These are phyloP conservation scores for Pyricularia sp. DNA, from an alignment of 2,329 filamentous ascomycete genomes.

Conservation along the genomic window DNA sequence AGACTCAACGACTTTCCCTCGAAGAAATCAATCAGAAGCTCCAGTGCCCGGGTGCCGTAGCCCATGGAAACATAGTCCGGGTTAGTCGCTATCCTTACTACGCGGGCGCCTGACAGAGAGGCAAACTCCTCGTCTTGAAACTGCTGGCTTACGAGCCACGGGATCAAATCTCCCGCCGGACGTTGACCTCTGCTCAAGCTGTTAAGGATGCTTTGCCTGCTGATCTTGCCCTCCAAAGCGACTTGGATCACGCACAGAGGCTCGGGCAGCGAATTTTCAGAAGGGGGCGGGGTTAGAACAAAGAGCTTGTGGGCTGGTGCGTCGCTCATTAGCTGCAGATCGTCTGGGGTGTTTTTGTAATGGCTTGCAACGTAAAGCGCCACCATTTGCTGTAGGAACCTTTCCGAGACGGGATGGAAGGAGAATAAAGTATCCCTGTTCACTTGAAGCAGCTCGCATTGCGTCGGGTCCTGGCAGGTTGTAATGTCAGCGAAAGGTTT, in stretches of 20 bases:
- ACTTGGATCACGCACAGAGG: slow-evolving; percentile 93
- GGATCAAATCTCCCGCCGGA: slow-evolving; percentile 87
- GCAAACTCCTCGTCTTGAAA: slow-evolving; percentile 98
- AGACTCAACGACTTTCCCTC: slow-evolving; percentile 85
- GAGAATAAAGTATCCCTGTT: slow-evolving; percentile 98
- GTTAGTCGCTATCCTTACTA: slow-evolving; percentile 93
- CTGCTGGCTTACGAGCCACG: slow-evolving; percentile 95
- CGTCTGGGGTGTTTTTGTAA: slow-evolving; percentile 97
- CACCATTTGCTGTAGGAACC: slow-evolving; percentile 97
- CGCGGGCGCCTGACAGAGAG: slow-evolving; percentile 77
- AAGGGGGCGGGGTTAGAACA: slow-evolving; percentile 79
- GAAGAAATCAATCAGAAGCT: slow-evolving; percentile 86
- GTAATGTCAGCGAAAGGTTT: neutral
- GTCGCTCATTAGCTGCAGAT: slow-evolving; percentile 97
- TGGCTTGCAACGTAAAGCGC: slow-evolving; percentile 93
- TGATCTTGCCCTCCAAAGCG: slow-evolving; percentile 89
- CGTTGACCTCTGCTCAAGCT: slow-evolving; percentile 81
- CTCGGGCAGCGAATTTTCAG: slow-evolving; percentile 75
- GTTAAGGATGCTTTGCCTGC: slow-evolving; percentile 82
- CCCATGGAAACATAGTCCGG: slow-evolving; percentile 90
- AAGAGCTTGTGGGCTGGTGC: slow-evolving; percentile 94
- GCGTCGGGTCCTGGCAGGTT: slow-evolving; percentile 55
- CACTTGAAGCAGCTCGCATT: slow-evolving; percentile 87
- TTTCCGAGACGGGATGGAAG: slow-evolving; percentile 93
- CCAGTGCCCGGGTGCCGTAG: slow-evolving; percentile 81